A percentile compares a stretch with the other conserved stretches of the same genome.
Conservation (phyloP, 2,329 filamentous ascomycete genomes). For the Colletotrichum sp. region DNA sequence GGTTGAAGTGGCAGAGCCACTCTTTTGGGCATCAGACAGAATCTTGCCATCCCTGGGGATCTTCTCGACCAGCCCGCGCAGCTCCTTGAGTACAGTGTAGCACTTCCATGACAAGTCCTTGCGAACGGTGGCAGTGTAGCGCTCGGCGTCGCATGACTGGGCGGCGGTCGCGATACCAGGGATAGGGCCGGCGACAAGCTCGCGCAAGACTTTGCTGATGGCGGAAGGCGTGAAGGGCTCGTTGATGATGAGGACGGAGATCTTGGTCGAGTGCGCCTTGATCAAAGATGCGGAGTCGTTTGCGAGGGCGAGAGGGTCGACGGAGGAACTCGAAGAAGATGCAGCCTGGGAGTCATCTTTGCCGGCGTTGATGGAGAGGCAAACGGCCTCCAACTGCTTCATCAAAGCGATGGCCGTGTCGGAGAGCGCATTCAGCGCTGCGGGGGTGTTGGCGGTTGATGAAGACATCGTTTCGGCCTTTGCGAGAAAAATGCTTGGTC, state of each 20-base stretch:
- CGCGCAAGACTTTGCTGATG: constrained; percentile 70
- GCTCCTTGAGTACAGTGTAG: constrained; percentile 65
- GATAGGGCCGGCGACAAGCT: constrained; percentile 75
- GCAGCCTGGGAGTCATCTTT: constrained; percentile 16
- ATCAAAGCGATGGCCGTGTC: constrained; percentile 42
- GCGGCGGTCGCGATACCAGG: constrained; percentile 76
- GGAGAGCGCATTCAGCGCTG: constrained; percentile 43
- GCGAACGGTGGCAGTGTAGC: constrained; percentile 68
- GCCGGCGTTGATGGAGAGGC: constrained; percentile 43
- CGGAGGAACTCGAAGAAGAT: constrained; percentile 23
- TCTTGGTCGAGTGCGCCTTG: constrained; percentile 83
- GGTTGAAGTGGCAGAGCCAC: constrained; percentile 35
- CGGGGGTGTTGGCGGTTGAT: constrained; percentile 29
- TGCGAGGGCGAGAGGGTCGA: constrained; percentile 71
- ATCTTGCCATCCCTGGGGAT: constrained; percentile 65
- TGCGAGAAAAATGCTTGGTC: not conserved
- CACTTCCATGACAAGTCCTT: constrained; percentile 67
- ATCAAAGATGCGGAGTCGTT: constrained; percentile 75
- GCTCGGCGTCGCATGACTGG: constrained; percentile 64
- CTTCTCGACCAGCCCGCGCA: constrained; percentile 63
- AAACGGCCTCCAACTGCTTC: constrained; percentile 45
- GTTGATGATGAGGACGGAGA: constrained; percentile 86
- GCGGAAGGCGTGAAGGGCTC: constrained; percentile 85
- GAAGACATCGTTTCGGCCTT: not conserved
- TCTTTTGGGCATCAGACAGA: constrained; percentile 51